Evolutionary conservation across 2,329 filamentous ascomycete species (phyloP).

Genomic region (Colletotrichum magnum): DNA sequence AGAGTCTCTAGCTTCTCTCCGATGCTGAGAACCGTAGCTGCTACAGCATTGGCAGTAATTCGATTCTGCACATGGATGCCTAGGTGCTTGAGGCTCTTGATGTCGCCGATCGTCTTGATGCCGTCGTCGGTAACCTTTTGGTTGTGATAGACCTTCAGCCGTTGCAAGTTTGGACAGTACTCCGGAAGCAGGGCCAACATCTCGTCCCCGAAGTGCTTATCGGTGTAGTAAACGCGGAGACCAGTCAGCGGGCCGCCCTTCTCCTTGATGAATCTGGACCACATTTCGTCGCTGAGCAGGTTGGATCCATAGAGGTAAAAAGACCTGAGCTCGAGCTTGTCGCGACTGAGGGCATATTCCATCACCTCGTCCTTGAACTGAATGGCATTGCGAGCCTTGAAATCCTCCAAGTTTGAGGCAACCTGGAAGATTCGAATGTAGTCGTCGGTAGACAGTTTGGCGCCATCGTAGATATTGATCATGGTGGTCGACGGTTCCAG

Average conservation of each 20-base stretch:
- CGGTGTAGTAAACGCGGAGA: slow-evolving; percentile 86
- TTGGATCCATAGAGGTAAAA: slow-evolving; percentile 89
- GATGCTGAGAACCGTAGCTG: slow-evolving; percentile 71
- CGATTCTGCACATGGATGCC: slow-evolving; percentile 76
- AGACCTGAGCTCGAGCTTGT: slow-evolving; percentile 73
- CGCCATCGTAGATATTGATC: slow-evolving; percentile 70
- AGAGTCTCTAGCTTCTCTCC: slow-evolving; percentile 81
- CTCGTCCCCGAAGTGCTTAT: slow-evolving; percentile 84
- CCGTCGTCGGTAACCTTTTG: slow-evolving; percentile 78
- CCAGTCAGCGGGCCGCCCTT: slow-evolving; percentile 76
- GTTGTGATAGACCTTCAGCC: slow-evolving; percentile 87
- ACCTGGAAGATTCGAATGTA: slow-evolving; percentile 85
- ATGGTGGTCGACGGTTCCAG: slow-evolving; percentile 65
- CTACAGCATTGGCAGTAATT: slow-evolving; percentile 70
- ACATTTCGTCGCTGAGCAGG: slow-evolving; percentile 81
- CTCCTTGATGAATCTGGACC: slow-evolving; percentile 77
- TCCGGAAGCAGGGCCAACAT: slow-evolving; percentile 73
- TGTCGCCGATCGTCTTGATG: slow-evolving; percentile 73
- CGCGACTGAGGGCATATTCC: slow-evolving; percentile 82
- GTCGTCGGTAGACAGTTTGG: slow-evolving; percentile 80
- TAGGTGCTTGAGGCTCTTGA: slow-evolving; percentile 79
- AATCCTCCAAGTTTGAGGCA: slow-evolving; percentile 75
- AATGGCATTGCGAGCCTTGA: slow-evolving; percentile 87
- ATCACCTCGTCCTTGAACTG: slow-evolving; percentile 91
- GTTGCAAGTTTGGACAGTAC: slow-evolving; percentile 76